Percentiles rank a stretch among this genome's conserved stretches.
These are phyloP conservation scores for Chlorella variabilis DNA, from an alignment of 163 green algal genomes.

Conservation along the genomic window DNA sequence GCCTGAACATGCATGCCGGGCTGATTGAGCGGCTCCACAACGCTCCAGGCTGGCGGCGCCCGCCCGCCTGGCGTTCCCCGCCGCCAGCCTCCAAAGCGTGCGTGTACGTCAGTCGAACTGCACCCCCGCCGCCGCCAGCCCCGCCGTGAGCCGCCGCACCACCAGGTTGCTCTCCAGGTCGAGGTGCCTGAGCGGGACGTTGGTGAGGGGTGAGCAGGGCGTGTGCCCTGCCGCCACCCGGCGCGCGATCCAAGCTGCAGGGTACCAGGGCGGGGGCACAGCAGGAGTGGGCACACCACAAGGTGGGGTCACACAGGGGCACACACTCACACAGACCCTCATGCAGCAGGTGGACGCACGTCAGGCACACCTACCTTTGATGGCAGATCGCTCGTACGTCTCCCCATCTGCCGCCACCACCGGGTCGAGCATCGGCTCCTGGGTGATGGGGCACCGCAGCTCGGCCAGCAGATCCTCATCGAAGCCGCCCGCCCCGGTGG, in stretches of 20 bases:
- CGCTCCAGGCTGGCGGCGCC: no score
- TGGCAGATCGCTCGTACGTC: constrained; percentile 70
- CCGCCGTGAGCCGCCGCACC: not conserved
- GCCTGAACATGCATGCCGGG: no score
- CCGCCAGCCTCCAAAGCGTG: no score
- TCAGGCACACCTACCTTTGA: constrained; percentile 34
- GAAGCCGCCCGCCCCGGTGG: not conserved
- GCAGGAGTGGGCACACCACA: not conserved
- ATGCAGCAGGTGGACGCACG: no score
- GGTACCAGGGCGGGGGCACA: not conserved
- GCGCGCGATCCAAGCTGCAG: constrained; percentile 15
- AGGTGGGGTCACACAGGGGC: not conserved
- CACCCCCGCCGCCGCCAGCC: not conserved
- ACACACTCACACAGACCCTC: not conserved
- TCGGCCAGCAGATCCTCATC: not conserved
- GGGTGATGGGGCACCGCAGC: constrained; percentile 75
- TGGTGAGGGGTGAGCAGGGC: constrained; percentile 72
- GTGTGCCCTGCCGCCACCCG: constrained; percentile 56
- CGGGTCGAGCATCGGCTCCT: constrained; percentile 66
- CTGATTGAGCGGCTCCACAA: no score
- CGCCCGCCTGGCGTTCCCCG: no score
- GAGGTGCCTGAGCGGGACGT: constrained; percentile 61
- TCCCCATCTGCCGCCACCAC: constrained; percentile 65
- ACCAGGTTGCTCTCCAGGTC: constrained; percentile 66
- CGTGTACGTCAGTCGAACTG: not conserved